Evolutionary conservation across 805 yeast species (phyloP).

Genomic region (Nakazawaea siamensis): DNA sequence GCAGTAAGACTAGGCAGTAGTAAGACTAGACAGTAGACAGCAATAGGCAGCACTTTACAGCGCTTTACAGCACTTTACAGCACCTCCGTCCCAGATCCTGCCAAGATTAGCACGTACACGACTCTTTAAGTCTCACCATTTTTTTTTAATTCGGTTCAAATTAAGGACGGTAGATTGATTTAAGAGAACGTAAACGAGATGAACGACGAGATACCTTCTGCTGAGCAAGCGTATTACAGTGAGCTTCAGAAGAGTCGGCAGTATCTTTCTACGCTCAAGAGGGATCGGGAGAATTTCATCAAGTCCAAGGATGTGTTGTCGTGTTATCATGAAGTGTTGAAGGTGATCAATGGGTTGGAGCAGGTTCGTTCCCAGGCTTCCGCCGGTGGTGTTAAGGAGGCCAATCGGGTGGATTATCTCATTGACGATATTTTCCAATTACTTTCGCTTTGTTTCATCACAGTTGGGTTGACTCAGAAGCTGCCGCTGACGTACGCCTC

Average conservation of each 20-base stretch:
- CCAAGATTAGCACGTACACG: too few species aligned
- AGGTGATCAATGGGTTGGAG: conserved; percentile 43
- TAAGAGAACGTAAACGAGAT: neutral
- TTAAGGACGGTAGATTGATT: too few species aligned
- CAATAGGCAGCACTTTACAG: neutral
- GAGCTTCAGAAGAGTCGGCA: conserved; percentile 34
- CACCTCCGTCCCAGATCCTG: neutral
- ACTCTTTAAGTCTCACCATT: too few species aligned
- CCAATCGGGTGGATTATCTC: conserved; percentile 56
- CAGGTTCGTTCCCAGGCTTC: conserved; percentile 37
- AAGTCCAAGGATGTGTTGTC: conserved; percentile 60
- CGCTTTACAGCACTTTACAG: neutral
- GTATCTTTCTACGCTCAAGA: conserved; percentile 39
- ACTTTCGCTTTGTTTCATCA: conserved; percentile 76
- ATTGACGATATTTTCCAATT: conserved; percentile 88
- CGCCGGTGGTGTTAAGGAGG: conserved; percentile 24
- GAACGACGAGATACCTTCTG: conserved; percentile 18
- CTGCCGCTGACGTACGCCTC: conserved; percentile 96
- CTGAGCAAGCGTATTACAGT: conserved; percentile 26
- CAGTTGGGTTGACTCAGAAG: conserved; percentile 83
- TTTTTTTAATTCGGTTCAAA: too few species aligned
- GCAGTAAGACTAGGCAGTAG: neutral
- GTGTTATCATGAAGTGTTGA: conserved; percentile 51
- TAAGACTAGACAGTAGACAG: neutral
- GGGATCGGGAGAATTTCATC: conserved; percentile 56